phyloP scores from a whole-genome alignment of 306 rosid genomes.

The Cucurbita ficifolia region DNA sequence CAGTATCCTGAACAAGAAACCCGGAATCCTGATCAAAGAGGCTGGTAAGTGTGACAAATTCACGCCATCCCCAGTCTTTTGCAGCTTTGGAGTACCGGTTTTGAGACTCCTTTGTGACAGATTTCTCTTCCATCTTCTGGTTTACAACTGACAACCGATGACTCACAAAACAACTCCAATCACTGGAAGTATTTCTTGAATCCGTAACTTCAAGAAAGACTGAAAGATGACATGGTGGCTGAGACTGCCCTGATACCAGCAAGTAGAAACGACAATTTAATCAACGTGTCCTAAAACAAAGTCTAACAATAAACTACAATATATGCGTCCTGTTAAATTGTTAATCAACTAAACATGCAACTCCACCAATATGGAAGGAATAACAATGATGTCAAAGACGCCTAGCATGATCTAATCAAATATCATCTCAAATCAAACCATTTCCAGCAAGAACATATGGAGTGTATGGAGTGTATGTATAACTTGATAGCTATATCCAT shows the following conservation, averaged over 20 bases:
- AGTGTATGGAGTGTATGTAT: conserved; percentile 7
- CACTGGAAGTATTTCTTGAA: conserved; percentile 86
- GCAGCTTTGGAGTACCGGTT: conserved; percentile 99
- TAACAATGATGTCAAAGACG: neutral
- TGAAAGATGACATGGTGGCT: conserved; percentile 99
- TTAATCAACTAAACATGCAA: neutral
- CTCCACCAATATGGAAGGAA: neutral
- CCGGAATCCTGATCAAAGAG: conserved; percentile 99
- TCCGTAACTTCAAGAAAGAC: conserved; percentile 99
- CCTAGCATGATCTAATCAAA: conserved; percentile 7
- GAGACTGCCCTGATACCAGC: conserved; percentile 96
- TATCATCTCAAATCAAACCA: conserved; percentile 8
- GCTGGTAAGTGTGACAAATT: conserved; percentile 98
- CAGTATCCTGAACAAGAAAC: conserved; percentile 89
- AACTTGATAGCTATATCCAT: conserved; percentile 19
- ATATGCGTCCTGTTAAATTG: neutral
- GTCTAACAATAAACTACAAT: neutral
- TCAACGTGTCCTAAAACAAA: conserved; percentile 20
- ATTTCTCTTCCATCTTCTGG: conserved; percentile 83
- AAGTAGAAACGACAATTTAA: conserved; percentile 23
- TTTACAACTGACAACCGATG: conserved; percentile 92
- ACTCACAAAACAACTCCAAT: conserved; percentile 99
- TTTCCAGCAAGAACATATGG: conserved; percentile 10
- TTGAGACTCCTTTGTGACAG: conserved; percentile 97
- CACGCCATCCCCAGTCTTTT: conserved; percentile 99